A percentile compares a stretch with the other conserved stretches of the same genome.
Evolutionary conservation across 768 basidiomycete genomes (phyloP).

Genomic region (Leccinum obscurum): DNA sequence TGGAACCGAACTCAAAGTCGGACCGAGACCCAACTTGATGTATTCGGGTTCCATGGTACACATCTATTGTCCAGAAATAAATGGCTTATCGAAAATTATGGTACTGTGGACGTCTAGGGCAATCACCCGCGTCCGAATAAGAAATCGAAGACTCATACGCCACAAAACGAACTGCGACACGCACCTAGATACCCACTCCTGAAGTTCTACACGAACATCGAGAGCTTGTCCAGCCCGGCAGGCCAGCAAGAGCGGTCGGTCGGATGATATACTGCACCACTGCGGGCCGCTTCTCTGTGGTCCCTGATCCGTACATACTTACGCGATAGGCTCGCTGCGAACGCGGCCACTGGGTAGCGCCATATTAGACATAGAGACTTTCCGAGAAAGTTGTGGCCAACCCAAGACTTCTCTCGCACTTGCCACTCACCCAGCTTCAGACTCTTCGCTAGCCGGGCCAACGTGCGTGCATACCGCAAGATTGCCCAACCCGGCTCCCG

Average conservation of each 20-base stretch:
- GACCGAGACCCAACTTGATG: conserved; percentile 27
- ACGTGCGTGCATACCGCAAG: too few species aligned
- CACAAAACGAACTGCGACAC: conserved; percentile 4
- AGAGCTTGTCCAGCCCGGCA: conserved; percentile 48
- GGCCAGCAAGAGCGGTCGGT: conserved; percentile 37
- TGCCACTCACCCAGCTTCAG: too few species aligned
- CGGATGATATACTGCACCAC: conserved; percentile 50
- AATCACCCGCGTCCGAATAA: background rate
- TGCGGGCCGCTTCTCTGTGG: conserved; percentile 40
- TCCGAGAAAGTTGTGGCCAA: too few species aligned
- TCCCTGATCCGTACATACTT: conserved; percentile 36
- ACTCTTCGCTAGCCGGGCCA: too few species aligned
- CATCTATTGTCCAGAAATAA: conserved; percentile 25
- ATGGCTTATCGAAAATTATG: background rate
- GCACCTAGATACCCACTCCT: conserved; percentile 50
- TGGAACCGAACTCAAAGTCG: background rate
- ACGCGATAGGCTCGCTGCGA: too few species aligned
- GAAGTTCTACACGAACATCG: conserved; percentile 39
- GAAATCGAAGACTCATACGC: background rate
- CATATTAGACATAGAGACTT: too few species aligned
- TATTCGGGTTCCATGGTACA: conserved; percentile 41
- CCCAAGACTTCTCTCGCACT: too few species aligned
- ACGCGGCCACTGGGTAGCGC: too few species aligned
- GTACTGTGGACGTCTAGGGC: background rate
- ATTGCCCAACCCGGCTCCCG: too few species aligned